A percentile compares a stretch with the other conserved stretches of the same genome.
phyloP scores from a whole-genome alignment of 31 red algal species.

The Endocladia muricata region DNA sequence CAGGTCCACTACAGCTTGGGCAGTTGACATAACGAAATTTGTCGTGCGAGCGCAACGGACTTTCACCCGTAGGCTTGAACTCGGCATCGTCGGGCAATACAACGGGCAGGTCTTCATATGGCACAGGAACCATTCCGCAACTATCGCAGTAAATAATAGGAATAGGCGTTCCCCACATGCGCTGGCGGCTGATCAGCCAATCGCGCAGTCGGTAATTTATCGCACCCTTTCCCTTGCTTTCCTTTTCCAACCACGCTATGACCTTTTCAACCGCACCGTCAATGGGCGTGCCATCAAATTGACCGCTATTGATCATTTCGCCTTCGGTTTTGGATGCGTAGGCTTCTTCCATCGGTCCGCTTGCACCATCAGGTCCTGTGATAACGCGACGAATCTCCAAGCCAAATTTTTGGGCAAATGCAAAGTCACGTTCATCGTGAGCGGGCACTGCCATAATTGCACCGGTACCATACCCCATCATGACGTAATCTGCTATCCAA shows the following conservation, averaged over 20 bases:
- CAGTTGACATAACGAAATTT: conserved; percentile 75
- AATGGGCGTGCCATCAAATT: conserved; percentile 49
- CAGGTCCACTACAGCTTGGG: conserved; percentile 28
- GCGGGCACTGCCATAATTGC: conserved; percentile 98
- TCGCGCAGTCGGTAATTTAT: conserved; percentile 98
- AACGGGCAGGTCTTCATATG: conserved; percentile 83
- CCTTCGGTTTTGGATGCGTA: conserved; percentile 74
- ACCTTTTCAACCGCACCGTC: conserved; percentile 60
- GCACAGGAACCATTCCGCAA: conserved; percentile 53
- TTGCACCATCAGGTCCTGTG: too few relatives aligned
- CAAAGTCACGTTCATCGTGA: conserved; percentile 88
- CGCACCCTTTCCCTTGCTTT: conserved; percentile 36
- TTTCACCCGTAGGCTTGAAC: conserved; percentile 84
- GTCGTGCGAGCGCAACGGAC: conserved; percentile 67
- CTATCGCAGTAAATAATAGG: conserved; percentile 93
- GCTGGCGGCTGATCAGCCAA: conserved; percentile 95
- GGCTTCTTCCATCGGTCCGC: conserved; percentile 34
- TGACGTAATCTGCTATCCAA: conserved; percentile 97
- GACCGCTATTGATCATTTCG: conserved; percentile 65
- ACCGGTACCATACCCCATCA: conserved; percentile 92
- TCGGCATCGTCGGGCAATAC: conserved; percentile 70
- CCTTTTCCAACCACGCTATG: conserved; percentile 51
- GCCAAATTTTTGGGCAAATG: conserved; percentile 76
- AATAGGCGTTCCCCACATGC: conserved; percentile 99
- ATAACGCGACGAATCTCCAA: conserved; percentile 80